phyloP scores from a whole-genome alignment of 1,284 basidiomycete genomes.

The Marasmius oreades region DNA sequence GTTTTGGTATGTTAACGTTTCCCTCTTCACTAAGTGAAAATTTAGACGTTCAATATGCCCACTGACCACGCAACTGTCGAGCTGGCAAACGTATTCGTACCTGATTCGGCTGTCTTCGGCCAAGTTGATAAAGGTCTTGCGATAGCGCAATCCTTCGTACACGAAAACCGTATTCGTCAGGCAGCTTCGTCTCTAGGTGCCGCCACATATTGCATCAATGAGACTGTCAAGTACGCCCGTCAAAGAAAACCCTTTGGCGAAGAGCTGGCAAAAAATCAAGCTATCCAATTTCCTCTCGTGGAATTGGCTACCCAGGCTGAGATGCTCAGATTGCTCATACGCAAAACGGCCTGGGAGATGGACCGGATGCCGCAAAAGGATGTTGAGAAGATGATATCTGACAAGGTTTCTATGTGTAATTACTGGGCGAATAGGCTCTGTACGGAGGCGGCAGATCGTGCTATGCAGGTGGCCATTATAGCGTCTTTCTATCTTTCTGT shows the following conservation, averaged over 20 bases:
- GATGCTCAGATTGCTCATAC: conserved; percentile 9
- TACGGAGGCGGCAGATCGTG: conserved; percentile 11
- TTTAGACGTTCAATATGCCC: conserved; percentile 13
- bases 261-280: conserved; percentile 10
- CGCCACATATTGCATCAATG: conserved; percentile 7
- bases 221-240: conserved; percentile 10
- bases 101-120: conserved; percentile 9
- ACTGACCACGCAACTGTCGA: conserved; percentile 10
- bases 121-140: conserved; percentile 7
- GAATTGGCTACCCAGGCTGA: conserved; percentile 12
- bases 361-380: conserved; percentile 8
- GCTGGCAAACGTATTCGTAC: conserved; percentile 7
- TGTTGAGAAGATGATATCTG: conserved; percentile 9
- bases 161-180: conserved; percentile 13
- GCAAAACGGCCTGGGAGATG: conserved; percentile 12
- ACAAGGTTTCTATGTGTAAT: conserved; percentile 13
- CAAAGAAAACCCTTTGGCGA: conserved; percentile 11
- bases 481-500: neutral
- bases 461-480: conserved; percentile 7
- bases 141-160: conserved; percentile 11
- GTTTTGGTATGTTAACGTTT: neutral
- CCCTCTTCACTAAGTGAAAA: neutral
- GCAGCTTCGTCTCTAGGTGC: conserved; percentile 11
- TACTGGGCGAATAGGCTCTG: conserved; percentile 12
- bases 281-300: conserved; percentile 10